Conservation (phyloP, 257 asterid genomes). For the Solanum raphanifolium region DNA sequence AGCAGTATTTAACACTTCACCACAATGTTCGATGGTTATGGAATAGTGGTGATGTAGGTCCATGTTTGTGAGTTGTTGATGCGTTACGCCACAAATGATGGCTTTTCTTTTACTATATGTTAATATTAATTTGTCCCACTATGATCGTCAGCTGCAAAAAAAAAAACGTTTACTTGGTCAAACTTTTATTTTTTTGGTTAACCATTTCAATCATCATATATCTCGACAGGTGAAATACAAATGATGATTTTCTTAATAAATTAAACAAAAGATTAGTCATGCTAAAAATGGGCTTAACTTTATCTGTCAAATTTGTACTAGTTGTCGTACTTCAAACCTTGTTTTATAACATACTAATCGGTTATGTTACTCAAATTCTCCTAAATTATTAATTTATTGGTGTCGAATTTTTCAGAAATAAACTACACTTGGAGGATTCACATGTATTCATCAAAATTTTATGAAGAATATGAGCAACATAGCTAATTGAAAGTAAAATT, state of each 20-base stretch:
- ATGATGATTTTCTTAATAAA: not conserved
- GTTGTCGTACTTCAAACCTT: not conserved
- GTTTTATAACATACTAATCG: not conserved
- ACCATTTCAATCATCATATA: not conserved
- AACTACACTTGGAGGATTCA: not conserved
- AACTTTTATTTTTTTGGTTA: not conserved
- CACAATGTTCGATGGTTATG: too few relatives aligned
- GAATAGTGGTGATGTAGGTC: not conserved
- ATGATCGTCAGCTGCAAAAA: not conserved
- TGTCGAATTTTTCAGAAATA: accelerated
- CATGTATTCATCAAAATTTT: not conserved
- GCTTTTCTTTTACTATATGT: not conserved
- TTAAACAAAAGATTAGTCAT: not conserved
- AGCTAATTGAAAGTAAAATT: too few relatives aligned
- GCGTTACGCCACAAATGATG: not conserved
- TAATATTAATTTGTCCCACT: not conserved
- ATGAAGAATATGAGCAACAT: not conserved
- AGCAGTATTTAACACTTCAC: too few relatives aligned
- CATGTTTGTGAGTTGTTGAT: not conserved
- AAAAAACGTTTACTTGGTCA: not conserved
- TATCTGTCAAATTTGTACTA: not conserved
- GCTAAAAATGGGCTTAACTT: not conserved
- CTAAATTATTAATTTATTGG: accelerated
- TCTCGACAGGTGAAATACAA: accelerated
- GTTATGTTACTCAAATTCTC: too few relatives aligned